These are phyloP conservation scores for Fistulinella prunicolor DNA, from an alignment of 768 basidiomycete species.

Conservation along the genomic window DNA sequence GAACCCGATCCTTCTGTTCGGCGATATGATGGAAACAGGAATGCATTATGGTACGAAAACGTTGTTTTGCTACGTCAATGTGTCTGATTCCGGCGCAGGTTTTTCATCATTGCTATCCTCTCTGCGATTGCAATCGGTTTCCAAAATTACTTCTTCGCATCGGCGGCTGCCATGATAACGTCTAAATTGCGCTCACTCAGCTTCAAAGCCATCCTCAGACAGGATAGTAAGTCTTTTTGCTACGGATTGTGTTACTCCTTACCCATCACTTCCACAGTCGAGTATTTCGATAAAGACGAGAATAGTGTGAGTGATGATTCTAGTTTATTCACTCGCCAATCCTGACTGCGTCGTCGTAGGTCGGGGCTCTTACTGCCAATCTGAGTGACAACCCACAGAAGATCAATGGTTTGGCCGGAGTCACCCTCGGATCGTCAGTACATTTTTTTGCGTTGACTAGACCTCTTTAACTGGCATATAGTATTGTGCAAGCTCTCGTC, in stretches of 20 bases:
- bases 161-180: conserved; percentile 67
- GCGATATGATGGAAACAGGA: conserved; percentile 59
- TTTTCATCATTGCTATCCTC: conserved; percentile 77
- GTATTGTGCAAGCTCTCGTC: conserved; percentile 72
- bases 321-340: no score
- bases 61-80: conserved; percentile 4
- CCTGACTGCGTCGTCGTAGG: conserved; percentile 36
- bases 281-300: conserved; percentile 86
- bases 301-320: conserved; percentile 57
- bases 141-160: conserved; percentile 71
- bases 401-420: conserved; percentile 81
- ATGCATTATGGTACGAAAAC: conserved; percentile 57
- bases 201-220: conserved; percentile 80
- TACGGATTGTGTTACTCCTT: not conserved
- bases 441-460: not conserved
- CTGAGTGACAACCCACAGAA: conserved; percentile 89
- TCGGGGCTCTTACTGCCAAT: conserved; percentile 75
- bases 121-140: conserved; percentile 56
- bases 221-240: conserved; percentile 61
- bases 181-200: conserved; percentile 64
- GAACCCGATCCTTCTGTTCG: conserved; percentile 37
- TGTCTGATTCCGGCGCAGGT: conserved; percentile 38
- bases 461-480: conserved; percentile 22
- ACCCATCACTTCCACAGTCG: conserved; percentile 42
- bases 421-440: conserved; percentile 76